Evolutionary conservation across 495 filamentous ascomycete genomes (phyloP).

Genomic region (Mytilinidion resinicola): DNA sequence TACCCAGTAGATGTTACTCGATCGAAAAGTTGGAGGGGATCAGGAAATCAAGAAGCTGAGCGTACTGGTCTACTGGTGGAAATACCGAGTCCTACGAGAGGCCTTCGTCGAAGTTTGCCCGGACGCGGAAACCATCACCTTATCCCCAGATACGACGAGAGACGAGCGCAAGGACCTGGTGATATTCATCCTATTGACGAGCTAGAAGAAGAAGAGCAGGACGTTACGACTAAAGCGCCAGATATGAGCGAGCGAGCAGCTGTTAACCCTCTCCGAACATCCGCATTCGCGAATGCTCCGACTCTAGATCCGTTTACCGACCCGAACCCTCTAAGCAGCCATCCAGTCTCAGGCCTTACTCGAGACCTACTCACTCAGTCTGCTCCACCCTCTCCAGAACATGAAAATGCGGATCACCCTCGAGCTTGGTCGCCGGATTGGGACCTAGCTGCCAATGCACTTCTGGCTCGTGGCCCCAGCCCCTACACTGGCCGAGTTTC

Average conservation of each 20-base stretch:
- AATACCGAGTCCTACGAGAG: conserved; percentile 49
- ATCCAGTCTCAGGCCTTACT: neutral
- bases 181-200: conserved; percentile 64
- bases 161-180: conserved; percentile 43
- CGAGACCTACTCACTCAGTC: neutral
- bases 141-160: conserved; percentile 42
- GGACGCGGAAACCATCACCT: conserved; percentile 39
- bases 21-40: conserved; percentile 22
- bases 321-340: neutral
- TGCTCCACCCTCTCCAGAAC: conserved; percentile 16
- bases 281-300: conserved; percentile 19
- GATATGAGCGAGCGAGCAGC: conserved; percentile 11
- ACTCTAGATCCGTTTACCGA: conserved; percentile 21
- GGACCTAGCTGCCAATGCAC: neutral
- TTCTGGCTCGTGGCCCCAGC: conserved; percentile 6
- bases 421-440: conserved; percentile 1
- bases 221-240: neutral
- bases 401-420: neutral
- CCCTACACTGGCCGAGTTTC: conserved; percentile 16
- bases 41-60: conserved; percentile 41
- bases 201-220: conserved; percentile 59
- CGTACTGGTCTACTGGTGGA: conserved; percentile 52
- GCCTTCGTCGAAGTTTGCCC: conserved; percentile 42
- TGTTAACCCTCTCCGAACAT: neutral
- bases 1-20: neutral